Base-by-base conservation (phyloP, 768 basidiomycete genomes). In the Cyathus striatus region DNA sequence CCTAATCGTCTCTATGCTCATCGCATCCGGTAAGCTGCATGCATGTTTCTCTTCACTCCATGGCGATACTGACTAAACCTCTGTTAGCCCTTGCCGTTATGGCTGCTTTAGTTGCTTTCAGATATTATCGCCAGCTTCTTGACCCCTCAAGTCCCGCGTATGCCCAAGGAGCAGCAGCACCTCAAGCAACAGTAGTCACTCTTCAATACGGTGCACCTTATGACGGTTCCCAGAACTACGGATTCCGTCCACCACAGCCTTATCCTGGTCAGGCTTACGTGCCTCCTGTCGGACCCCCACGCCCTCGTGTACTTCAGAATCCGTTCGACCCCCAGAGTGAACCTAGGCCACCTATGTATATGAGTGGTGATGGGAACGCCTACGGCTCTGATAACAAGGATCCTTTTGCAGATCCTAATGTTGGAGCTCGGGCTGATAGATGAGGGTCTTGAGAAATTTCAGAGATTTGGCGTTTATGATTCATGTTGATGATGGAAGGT, bases 51-150 rank as follows among this genome's bases (percentile, higher is more conserved):
- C 14, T 45, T 4, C 14, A 35, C 34, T 41, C 40, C 36, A 24
- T 12, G 10, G 2, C n/a, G n/a, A n/a, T n/a, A n/a, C 42, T 38
- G 25, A 32, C 43, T 25, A 35, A 32, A 24, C 32, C 35, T 22
- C 40, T 26, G 22, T 2, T 51, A 86, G 82, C 78, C 38, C 52
- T 86, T 36, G 69, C 73, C 34, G 50, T 68, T 26, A 57, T 90
- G 46, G 88, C 90, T 69, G 73, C 76, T n/a, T 49, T 72, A 38
- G 52, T 87, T 50, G 76, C 81, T 2, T 85, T 84, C 57, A 69
- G 73, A 12, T 93, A 82, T 67, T 81, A 85, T 55, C 81, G 83
- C 18, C 90, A 93, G 62, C 55, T 80, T 1, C 72, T 81, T 24
- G 83, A 90, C 58, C 89, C 90, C 1, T 59, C 73, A 3, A 77